phyloP scores from a whole-genome alignment of 208 protist genomes.

The Trypanosomatidae sp. region DNA sequence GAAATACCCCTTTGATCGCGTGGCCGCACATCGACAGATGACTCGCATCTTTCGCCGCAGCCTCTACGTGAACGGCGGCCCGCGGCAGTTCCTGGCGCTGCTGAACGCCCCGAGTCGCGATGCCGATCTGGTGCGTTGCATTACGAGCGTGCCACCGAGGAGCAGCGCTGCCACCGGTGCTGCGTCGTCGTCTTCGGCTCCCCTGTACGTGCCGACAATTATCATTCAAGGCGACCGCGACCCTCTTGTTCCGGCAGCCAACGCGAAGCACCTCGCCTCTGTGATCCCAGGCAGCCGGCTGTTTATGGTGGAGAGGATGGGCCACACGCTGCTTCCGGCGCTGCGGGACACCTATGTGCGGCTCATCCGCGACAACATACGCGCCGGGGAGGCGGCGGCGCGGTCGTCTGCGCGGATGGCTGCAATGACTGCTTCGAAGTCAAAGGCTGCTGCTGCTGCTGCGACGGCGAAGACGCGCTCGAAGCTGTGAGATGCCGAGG shows the following conservation, averaged over 20 bases:
- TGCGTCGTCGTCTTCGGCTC: no score
- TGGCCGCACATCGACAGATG: constrained; percentile 28
- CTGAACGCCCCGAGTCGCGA: constrained; percentile 43
- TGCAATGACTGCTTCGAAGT: background rate
- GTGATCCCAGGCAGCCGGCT: constrained; percentile 43
- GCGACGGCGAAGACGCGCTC: no score
- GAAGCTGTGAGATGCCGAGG: no score
- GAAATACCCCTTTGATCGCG: constrained; percentile 49
- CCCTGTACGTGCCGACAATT: constrained; percentile 72
- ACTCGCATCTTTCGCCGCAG: constrained; percentile 45
- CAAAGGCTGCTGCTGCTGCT: constrained; percentile 11
- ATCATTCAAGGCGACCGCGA: constrained; percentile 74
- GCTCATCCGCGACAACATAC: constrained; percentile 30
- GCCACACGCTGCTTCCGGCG: constrained; percentile 57
- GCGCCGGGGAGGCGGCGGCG: constrained; percentile 20
- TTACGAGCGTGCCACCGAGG: constrained; percentile 37
- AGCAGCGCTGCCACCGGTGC: no score
- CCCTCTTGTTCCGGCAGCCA: constrained; percentile 42
- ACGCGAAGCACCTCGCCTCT: constrained; percentile 43
- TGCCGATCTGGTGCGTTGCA: constrained; percentile 22
- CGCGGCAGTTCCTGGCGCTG: constrained; percentile 61
- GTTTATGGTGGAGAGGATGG: constrained; percentile 49
- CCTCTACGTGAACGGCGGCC: constrained; percentile 39
- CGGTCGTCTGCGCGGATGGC: constrained; percentile 4
- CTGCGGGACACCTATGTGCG: constrained; percentile 23